Percentiles rank a stretch among this genome's conserved stretches.
Conservation (phyloP, 1,284 basidiomycete species). For the Anthracocystis walkeri region DNA sequence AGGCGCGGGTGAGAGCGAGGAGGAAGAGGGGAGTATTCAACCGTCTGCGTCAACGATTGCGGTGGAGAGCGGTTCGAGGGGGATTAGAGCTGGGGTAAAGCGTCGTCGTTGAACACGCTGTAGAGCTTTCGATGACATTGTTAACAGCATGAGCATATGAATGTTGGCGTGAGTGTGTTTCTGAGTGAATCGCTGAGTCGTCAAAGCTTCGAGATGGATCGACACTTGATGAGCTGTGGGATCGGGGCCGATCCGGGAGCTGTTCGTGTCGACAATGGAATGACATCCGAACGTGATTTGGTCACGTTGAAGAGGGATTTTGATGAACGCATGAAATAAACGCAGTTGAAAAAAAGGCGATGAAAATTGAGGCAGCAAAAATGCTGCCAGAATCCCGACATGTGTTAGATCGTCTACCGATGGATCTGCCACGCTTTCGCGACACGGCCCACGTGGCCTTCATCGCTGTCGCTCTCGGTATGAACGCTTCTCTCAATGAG, state of each 20-base stretch:
- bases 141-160: background rate
- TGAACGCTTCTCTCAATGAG: background rate
- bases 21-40: conserved; percentile 47
- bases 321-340: background rate
- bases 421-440: background rate
- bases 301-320: background rate
- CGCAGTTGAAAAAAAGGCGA: background rate
- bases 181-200: too few relatives aligned
- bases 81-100: conserved; percentile 23
- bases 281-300: too few relatives aligned
- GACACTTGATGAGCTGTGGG: too few relatives aligned
- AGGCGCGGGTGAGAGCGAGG: conserved; percentile 32
- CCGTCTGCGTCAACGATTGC: conserved; percentile 4
- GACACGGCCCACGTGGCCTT: conserved; percentile 4
- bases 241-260: too few relatives aligned
- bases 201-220: too few relatives aligned
- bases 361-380: background rate
- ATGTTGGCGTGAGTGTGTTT: too few relatives aligned
- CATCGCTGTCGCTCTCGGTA: background rate
- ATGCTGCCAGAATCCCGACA: background rate
- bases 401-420: background rate
- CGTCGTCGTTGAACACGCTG: conserved; percentile 14
- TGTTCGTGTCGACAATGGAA: too few relatives aligned
- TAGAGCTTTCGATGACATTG: background rate
- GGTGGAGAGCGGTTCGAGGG: background rate